Evolutionary conservation across 139 green algal species (phyloP), one percentile per base, ranked within the genome.

Genomic region (Chlamydomonas schloesseri): DNA sequence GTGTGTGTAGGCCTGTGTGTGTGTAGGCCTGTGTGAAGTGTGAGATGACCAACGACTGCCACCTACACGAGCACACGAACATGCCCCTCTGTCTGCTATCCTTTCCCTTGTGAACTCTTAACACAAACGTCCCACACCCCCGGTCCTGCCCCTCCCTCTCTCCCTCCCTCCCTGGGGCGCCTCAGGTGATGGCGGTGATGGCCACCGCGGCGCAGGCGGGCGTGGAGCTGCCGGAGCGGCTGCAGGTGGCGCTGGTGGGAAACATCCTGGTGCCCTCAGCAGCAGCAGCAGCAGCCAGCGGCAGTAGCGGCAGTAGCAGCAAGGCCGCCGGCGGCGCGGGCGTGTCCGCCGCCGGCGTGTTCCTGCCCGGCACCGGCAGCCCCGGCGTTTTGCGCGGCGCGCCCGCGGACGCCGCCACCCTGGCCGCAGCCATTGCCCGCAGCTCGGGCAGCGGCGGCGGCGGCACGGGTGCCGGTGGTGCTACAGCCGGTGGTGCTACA

Each of bases 101-200:
- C n/a, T n/a, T n/a, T n/a, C n/a, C n/a, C n/a, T n/a, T n/a, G n/a
- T n/a, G n/a, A n/a, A n/a, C n/a, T n/a, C n/a, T n/a, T n/a, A n/a
- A n/a, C n/a, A n/a, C n/a, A n/a, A n/a, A n/a, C n/a, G n/a, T n/a
- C n/a, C n/a, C n/a, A n/a, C n/a, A n/a, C n/a, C n/a, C n/a, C n/a
- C n/a, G n/a, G n/a, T n/a, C 24, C 26, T 24, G 18, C 60, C 60
- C 2, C 55, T 3, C 17, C 55, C 10, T 3, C 17, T 4, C 55
- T 2, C 55, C 55, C 17, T 3, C 6, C 55, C 18, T n/a, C 60
- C 14, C 37, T 37, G 23, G 0, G 37, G 9, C 0, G 1, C 23
- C 37, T 15, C 46, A 84, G 78, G 50, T 85, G 21, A 42, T 85
- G 10, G 79, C 65, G 0, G 67, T 85, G 8, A 60, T 85, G 47